Evolutionary conservation across 805 yeast species (phyloP), one percentile per base, ranked within the genome.

Genomic region (Jamesozyma gamospora): DNA sequence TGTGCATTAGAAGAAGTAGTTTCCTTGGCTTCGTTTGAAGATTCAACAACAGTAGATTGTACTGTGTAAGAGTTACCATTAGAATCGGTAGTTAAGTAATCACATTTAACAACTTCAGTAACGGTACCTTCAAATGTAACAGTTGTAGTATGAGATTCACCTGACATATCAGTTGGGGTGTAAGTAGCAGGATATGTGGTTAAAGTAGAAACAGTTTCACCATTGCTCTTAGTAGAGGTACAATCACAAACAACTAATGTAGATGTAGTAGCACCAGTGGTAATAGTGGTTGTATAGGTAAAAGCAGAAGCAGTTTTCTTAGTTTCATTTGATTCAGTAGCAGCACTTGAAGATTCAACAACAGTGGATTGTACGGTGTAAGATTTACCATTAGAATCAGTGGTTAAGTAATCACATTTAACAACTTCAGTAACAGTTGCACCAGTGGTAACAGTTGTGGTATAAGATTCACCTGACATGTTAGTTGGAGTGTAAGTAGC

Each of bases 151-250:
- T 36, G 26, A 32, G 40, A 37, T 24, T 37, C 21, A 31, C 40
- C 40, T 26, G 40, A 37, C 40, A 37, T 37, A 32, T 37, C 40
- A 32, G 40, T 32, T 37, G 40, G 40, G 31, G 40, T 37, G 35
- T 25, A 37, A 18, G 30, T 27, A 32, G 27, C 26, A 14, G 31
- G 27, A 35, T 26, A 37, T 13, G 40, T 26, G 18, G 40, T 37
- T 17, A 37, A 26, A 31, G 40, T 37, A 17, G 31, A n/a, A 15
- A 37, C 40, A 13, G 35, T 29, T 29, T 29, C 32, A 29, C 32
- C 32, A 11, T 29, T 29, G n/a, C 18, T 14, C 18, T 29, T 29
- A 5, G 32, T 29, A 10, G n/a, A 29, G 11, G 18, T 29, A 29
- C 32, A 29, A 15, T 5, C 11, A 14, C 32, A 29, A 15, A 29